These are phyloP conservation scores for Fusarium devonianum DNA, from an alignment of 2,329 filamentous ascomycete species.

Conservation along the genomic window DNA sequence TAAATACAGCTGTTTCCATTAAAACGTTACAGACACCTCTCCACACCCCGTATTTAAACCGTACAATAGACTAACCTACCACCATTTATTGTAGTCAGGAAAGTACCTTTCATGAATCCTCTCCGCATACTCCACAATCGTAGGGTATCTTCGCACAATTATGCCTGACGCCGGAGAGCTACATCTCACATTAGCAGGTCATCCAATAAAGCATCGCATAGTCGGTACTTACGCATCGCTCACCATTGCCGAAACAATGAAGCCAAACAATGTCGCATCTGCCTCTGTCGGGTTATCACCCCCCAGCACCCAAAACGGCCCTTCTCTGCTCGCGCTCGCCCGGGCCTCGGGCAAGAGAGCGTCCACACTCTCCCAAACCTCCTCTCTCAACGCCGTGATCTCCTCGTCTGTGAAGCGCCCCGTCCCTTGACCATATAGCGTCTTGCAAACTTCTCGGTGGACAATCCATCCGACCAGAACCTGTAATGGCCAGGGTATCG, in stretches of 20 bases:
- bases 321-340: conserved; percentile 14
- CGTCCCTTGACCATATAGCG: conserved; percentile 64
- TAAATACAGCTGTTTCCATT: no score
- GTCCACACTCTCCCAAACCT: conserved; percentile 63
- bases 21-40: no score
- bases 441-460: conserved; percentile 52
- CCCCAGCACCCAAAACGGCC: conserved; percentile 66
- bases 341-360: conserved; percentile 52
- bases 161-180: conserved; percentile 57
- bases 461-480: conserved; percentile 59
- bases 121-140: conserved; percentile 61
- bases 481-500: conserved; percentile 60
- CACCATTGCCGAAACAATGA: conserved; percentile 60
- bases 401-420: conserved; percentile 60
- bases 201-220: neutral
- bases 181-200: neutral
- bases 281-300: conserved; percentile 61
- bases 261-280: conserved; percentile 65
- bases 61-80: conserved; percentile 4
- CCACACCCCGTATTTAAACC: no score
- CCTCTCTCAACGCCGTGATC: conserved; percentile 51
- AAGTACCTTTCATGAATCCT: conserved; percentile 65
- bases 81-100: conserved; percentile 60
- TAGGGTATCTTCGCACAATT: conserved; percentile 55
- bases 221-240: conserved; percentile 58